Evolutionary conservation across 176 grass and related monocot genomes (phyloP).

Genomic region (Oryza meridionalis): DNA sequence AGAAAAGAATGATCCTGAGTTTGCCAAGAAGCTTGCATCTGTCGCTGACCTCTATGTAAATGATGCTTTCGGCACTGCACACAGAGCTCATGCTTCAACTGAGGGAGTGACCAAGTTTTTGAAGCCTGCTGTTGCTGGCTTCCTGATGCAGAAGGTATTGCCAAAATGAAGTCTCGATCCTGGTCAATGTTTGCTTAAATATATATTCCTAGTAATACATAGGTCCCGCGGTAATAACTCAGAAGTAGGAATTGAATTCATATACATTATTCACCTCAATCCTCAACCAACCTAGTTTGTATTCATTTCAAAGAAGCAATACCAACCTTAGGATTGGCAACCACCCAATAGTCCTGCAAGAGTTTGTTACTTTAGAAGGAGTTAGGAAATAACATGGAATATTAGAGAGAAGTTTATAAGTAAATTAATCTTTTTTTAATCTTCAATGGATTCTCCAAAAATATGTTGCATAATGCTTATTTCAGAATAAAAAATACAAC

Average conservation of each 20-base stretch:
- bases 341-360: neutral
- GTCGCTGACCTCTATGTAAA: conserved; percentile 97
- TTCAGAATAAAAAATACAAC: neutral
- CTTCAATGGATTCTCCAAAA: neutral
- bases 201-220: neutral
- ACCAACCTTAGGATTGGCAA: neutral
- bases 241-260: neutral
- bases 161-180: neutral
- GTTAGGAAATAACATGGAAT: neutral
- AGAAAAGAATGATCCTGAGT: conserved; percentile 95
- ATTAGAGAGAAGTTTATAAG: neutral
- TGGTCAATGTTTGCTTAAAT: neutral
- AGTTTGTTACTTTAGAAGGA: too few relatives aligned
- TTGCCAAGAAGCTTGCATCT: conserved; percentile 90
- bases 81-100: conserved; percentile 92
- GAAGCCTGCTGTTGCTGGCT: conserved; percentile 91
- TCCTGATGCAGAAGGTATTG: conserved; percentile 99
- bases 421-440: neutral
- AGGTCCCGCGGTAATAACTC: neutral
- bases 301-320: neutral
- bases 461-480: neutral
- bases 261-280: neutral
- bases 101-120: conserved; percentile 95
- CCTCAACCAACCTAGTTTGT: neutral
- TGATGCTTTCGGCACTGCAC: conserved; percentile 87